Evolutionary conservation across 805 yeast genomes (phyloP), one percentile per base, ranked within the genome.

Genomic region (Ogataea salicorniae): DNA sequence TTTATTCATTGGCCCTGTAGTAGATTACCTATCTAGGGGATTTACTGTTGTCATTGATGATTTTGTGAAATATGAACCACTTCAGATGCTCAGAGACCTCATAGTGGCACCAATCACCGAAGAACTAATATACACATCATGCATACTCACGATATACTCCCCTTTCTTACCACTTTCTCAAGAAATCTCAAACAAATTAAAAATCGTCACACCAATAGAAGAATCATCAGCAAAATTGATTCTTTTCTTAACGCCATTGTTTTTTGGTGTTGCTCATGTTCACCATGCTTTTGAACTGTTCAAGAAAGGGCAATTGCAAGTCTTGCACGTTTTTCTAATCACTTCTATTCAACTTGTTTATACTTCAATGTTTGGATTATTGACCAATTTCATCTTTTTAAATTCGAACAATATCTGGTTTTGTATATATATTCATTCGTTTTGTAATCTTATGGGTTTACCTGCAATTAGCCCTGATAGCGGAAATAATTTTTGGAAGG

Each of bases 31-130:
- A 5, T 57, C 60, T 6, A 54, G 57, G 56, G 58, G 58, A 5
- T 8, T 43, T 11, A 45, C 26, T 3, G 8, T 46, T 14, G 34
- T 49, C 35, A 22, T 38, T 18, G 20, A 46, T 39, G 47, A 51
- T 22, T 29, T 23, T 11, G 7, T 11, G 4, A 33, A 36, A 3
- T 39, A 43, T 17, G 46, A 49, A 4, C 29, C 40, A 6, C 36
- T 77, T 4, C 61, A 64, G 23, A 80, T 81, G 1, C 34, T 80
- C 22, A 64, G 94, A 49, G 81, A 84, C 59, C 71, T 79, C 41
- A 46, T 85, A 0, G 68, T 84, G 37, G 96, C 90, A 0, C 96
- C 96, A 4, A 41, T 83, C 2, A 81, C 92, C 0, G 96, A 88
- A 60, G 96, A 88, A 59, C 52, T 87, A 29, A 75, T 86, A 1